Evolutionary conservation across 495 filamentous ascomycete species (phyloP).

Genomic region (Lindgomyces ingoldianus): DNA sequence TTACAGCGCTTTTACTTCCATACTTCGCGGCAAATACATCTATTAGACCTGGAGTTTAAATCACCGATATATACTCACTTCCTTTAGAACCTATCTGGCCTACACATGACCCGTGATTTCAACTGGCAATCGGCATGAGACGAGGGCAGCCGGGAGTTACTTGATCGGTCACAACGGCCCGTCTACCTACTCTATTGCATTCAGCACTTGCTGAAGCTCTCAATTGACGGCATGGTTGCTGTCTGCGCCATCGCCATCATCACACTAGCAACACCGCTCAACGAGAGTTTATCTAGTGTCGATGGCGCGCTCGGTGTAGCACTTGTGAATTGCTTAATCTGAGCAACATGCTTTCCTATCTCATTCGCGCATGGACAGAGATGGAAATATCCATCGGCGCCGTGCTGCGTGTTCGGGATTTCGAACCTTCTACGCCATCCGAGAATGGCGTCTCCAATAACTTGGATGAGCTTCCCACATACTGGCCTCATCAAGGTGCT

Average conservation of each 20-base stretch:
- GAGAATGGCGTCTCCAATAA: too few relatives aligned
- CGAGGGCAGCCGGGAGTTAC: not conserved
- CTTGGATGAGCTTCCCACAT: slow-evolving; percentile 38
- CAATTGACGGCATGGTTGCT: not conserved
- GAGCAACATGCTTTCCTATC: not conserved
- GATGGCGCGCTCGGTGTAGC: not conserved
- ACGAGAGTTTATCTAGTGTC: not conserved
- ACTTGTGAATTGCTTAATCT: not conserved
- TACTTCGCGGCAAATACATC: not conserved
- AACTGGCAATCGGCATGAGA: not conserved
- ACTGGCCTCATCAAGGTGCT: slow-evolving; percentile 54
- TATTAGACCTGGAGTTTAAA: not conserved
- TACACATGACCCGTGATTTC: not conserved
- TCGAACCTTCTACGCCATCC: too few relatives aligned
- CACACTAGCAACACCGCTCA: not conserved
- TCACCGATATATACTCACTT: not conserved
- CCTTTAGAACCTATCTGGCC: not conserved
- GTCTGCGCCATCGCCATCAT: not conserved
- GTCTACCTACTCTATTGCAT: not conserved
- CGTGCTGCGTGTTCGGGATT: too few relatives aligned
- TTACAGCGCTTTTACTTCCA: not conserved
- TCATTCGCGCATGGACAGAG: not conserved
- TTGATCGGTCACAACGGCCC: not conserved
- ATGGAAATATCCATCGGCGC: not conserved
- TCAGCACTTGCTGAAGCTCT: not conserved